A percentile compares a stretch with the other conserved stretches of the same genome.
phyloP scores from a whole-genome alignment of 2,329 filamentous ascomycete species.

The Tricladium varicosporioides region DNA sequence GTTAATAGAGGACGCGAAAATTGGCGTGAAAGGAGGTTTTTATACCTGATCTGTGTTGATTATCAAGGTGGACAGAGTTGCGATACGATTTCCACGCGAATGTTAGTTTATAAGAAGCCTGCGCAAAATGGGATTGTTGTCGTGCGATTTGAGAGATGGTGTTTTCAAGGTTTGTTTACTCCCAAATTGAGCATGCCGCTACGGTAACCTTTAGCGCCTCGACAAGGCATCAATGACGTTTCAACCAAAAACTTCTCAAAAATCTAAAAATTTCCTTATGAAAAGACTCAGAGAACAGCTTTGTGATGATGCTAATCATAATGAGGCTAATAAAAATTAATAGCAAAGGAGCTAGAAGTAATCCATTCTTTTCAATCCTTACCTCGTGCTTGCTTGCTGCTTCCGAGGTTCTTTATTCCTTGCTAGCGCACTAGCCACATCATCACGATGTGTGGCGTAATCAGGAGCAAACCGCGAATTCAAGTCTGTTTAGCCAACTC shows the following conservation, averaged over 20 bases:
- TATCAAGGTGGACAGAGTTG: too few species aligned
- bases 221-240: neutral
- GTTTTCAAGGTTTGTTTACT: neutral
- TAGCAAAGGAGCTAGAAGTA: conserved; percentile 5
- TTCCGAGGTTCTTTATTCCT: neutral
- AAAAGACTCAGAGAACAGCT: neutral
- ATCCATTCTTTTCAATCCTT: neutral
- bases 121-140: neutral
- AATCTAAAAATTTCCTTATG: neutral
- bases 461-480: neutral
- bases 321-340: conserved; percentile 5
- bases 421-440: conserved; percentile 1
- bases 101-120: neutral
- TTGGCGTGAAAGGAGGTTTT: neutral
- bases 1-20: neutral
- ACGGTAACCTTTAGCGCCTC: neutral
- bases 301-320: neutral
- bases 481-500: neutral
- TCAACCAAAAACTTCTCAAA: neutral
- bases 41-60: neutral
- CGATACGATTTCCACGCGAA: too few species aligned
- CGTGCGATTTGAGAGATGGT: neutral
- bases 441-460: conserved; percentile 4
- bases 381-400: neutral
- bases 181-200: neutral